phyloP scores from a whole-genome alignment of 345 rosid genomes.

The Durio zibethinus region DNA sequence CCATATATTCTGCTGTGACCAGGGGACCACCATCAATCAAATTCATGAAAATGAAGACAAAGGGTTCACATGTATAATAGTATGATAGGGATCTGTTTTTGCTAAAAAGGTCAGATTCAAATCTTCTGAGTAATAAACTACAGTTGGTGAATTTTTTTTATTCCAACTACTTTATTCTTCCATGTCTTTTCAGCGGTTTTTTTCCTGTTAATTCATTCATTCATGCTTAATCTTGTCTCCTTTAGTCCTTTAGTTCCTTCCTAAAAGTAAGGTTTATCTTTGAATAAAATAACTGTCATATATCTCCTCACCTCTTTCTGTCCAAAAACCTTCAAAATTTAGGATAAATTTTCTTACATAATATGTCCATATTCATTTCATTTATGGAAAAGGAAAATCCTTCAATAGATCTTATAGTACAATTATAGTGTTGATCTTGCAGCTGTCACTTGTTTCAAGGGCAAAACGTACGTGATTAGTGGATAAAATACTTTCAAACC shows the following conservation, averaged over 20 bases:
- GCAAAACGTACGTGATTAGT: background rate
- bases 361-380: background rate
- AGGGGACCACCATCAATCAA: constrained; percentile 7
- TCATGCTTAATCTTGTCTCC: background rate
- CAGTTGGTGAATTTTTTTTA: background rate
- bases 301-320: background rate
- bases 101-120: background rate
- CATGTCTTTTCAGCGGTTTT: background rate
- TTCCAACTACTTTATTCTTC: background rate
- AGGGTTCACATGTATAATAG: constrained; percentile 14
- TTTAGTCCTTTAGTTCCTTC: background rate
- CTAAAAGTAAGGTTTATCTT: background rate
- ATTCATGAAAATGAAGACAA: background rate
- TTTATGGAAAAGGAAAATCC: background rate
- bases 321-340: background rate
- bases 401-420: background rate
- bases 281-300: background rate
- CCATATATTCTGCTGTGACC: background rate
- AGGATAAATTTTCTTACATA: background rate
- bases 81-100: background rate
- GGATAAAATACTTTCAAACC: background rate
- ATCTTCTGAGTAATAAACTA: background rate
- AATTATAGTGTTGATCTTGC: background rate
- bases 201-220: background rate
- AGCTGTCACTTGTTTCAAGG: background rate